Evolutionary conservation across 768 basidiomycete genomes (phyloP).

Genomic region (Hypholoma sublateritium): DNA sequence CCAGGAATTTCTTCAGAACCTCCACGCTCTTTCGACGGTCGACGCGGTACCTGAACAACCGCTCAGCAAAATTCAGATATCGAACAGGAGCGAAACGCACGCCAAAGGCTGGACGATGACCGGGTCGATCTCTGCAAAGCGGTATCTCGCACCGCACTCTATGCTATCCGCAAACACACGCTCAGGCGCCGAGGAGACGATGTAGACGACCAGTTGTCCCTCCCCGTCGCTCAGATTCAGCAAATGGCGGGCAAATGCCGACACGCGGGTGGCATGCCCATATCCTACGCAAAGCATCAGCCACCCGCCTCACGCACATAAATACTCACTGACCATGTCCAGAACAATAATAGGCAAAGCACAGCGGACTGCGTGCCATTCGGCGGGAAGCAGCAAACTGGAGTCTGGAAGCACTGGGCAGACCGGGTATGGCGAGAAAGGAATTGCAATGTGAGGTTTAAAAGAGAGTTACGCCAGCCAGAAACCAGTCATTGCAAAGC

Average conservation of each 20-base stretch:
- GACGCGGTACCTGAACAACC: constrained; percentile 56
- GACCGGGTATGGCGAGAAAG: too few species aligned
- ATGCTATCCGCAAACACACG: constrained; percentile 71
- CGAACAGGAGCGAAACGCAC: constrained; percentile 35
- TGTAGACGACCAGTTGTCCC: constrained; percentile 49
- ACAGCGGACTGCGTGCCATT: constrained; percentile 18
- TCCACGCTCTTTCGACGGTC: constrained; percentile 70
- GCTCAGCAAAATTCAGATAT: constrained; percentile 6
- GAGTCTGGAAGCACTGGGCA: too few species aligned
- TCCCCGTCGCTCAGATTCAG: constrained; percentile 37
- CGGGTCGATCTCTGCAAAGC: constrained; percentile 74
- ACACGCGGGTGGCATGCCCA: constrained; percentile 83
- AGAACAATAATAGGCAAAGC: constrained; percentile 71
- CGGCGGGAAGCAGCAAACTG: too few species aligned
- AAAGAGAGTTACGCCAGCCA: too few species aligned
- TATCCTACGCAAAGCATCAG: constrained; percentile 65
- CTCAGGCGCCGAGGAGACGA: constrained; percentile 73
- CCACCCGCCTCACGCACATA: too few species aligned
- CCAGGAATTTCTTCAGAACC: constrained; percentile 58
- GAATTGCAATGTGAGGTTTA: too few species aligned
- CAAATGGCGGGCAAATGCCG: constrained; percentile 66
- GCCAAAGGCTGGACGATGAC: constrained; percentile 81
- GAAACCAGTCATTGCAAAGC: too few species aligned
- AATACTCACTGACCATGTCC: constrained; percentile 66
- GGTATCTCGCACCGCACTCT: constrained; percentile 61